Evolutionary conservation across 352 stramenopile species (phyloP).

Genomic region (Globisporangium sylvaticum): DNA sequence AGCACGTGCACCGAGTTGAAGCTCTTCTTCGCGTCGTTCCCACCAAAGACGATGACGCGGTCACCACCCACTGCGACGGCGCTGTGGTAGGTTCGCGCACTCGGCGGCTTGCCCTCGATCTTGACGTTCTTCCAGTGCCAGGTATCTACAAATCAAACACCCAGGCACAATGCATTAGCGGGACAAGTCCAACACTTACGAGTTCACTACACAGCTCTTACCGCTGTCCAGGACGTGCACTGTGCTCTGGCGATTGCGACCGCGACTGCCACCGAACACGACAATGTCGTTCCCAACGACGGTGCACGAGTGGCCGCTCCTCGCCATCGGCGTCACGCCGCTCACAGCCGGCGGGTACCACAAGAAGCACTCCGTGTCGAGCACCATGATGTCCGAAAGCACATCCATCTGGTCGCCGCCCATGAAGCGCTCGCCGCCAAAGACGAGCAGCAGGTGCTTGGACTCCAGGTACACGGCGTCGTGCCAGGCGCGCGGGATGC

Average conservation of each 20-base stretch:
- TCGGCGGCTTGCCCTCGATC: slow-evolving; percentile 84
- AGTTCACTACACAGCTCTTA: slow-evolving; percentile 28
- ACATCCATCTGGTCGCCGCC: slow-evolving; percentile 61
- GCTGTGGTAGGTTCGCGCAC: slow-evolving; percentile 89
- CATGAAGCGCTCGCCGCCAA: slow-evolving; percentile 86
- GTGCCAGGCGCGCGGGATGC: slow-evolving; percentile 88
- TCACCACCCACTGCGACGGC: slow-evolving; percentile 55
- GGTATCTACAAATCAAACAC: slow-evolving; percentile 35
- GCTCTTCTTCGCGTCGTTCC: slow-evolving; percentile 89
- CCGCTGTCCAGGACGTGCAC: slow-evolving; percentile 73
- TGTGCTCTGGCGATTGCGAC: slow-evolving; percentile 67
- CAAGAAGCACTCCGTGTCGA: slow-evolving; percentile 92
- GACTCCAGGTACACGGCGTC: slow-evolving; percentile 84
- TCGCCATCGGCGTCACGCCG: slow-evolving; percentile 51
- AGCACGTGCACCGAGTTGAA: slow-evolving; percentile 93
- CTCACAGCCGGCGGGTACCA: slow-evolving; percentile 90
- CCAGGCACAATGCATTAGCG: neutral
- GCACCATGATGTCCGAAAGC: slow-evolving; percentile 85
- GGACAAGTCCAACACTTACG: no score
- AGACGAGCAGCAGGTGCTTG: slow-evolving; percentile 90
- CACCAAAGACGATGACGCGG: slow-evolving; percentile 91
- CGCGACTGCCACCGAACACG: slow-evolving; percentile 73
- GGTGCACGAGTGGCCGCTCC: slow-evolving; percentile 74
- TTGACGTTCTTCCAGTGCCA: slow-evolving; percentile 91
- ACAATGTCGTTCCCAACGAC: slow-evolving; percentile 72